phyloP scores from a whole-genome alignment of 805 yeast genomes.

The Metschnikowia kofuensis region DNA sequence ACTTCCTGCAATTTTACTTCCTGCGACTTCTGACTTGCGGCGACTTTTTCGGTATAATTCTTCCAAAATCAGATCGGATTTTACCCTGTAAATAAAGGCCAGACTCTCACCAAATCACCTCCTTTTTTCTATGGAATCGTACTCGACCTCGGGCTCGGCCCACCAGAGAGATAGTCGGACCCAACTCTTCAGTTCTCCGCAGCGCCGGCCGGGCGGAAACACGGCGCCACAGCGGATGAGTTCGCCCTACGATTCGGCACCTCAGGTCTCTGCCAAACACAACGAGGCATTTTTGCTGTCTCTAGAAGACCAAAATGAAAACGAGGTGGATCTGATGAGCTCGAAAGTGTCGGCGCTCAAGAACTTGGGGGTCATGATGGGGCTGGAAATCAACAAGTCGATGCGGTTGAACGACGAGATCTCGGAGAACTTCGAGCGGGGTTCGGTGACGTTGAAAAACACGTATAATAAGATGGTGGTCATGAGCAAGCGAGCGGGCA shows the following conservation, averaged over 20 bases:
- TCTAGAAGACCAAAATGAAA: conserved; percentile 42
- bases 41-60: no score
- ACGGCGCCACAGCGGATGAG: conserved; percentile 27
- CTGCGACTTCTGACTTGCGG: no score
- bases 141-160: conserved; percentile 23
- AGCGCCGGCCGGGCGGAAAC: not conserved
- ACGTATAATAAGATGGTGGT: conserved; percentile 43
- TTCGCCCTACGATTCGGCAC: conserved; percentile 38
- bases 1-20: no score
- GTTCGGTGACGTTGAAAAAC: conserved; percentile 38
- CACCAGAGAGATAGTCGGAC: conserved; percentile 44
- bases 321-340: conserved; percentile 40
- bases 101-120: no score
- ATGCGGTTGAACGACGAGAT: conserved; percentile 41
- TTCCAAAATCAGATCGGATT: no score
- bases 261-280: conserved; percentile 33
- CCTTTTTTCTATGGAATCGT: conserved; percentile 12
- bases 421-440: conserved; percentile 38
- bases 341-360: conserved; percentile 41
- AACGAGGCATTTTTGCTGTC: conserved; percentile 42
- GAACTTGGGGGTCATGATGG: conserved; percentile 42
- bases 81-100: no score
- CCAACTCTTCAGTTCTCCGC: conserved; percentile 32
- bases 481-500: conserved; percentile 47
- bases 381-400: conserved; percentile 41